Percentiles rank a stretch among this genome's conserved stretches.
Conservation (phyloP, 306 rosid species). For the Dalbergia cochinchinensis region DNA sequence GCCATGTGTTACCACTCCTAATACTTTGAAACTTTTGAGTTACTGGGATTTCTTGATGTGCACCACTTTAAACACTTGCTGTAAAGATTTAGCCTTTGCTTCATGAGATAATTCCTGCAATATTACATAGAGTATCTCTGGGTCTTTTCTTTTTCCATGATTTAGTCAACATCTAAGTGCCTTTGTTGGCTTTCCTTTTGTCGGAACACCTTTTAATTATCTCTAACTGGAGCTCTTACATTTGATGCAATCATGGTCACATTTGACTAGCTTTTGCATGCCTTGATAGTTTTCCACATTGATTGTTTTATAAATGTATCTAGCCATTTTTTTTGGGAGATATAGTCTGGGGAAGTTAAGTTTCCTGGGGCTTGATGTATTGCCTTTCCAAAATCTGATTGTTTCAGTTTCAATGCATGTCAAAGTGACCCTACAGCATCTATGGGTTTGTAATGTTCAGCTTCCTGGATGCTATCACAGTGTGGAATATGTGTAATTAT, state of each 20-base stretch:
- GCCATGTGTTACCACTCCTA: not conserved
- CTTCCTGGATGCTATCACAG: not conserved
- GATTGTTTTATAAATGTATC: not conserved
- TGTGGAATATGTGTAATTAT: slow-evolving; percentile 30
- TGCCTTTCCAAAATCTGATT: not conserved
- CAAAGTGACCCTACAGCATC: not conserved
- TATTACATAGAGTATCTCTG: not conserved
- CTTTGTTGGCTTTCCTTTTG: slow-evolving; percentile 7
- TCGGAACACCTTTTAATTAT: not conserved
- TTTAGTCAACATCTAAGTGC: not conserved
- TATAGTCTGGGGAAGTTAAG: not conserved
- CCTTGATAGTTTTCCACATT: not conserved
- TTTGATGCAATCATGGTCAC: not conserved
- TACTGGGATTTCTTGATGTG: slow-evolving; percentile 3
- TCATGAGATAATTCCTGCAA: not conserved
- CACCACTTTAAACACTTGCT: not conserved
- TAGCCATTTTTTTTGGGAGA: not conserved
- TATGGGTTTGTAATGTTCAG: not conserved
- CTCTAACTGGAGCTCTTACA: not conserved
- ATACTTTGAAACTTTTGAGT: not conserved
- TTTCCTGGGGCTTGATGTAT: not conserved
- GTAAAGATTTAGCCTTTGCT: not conserved
- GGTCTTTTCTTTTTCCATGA: not conserved
- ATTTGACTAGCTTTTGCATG: not conserved
- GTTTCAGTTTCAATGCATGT: not conserved